phyloP scores from a whole-genome alignment of 1,284 basidiomycete species.

The Ceratobasidium sp. region DNA sequence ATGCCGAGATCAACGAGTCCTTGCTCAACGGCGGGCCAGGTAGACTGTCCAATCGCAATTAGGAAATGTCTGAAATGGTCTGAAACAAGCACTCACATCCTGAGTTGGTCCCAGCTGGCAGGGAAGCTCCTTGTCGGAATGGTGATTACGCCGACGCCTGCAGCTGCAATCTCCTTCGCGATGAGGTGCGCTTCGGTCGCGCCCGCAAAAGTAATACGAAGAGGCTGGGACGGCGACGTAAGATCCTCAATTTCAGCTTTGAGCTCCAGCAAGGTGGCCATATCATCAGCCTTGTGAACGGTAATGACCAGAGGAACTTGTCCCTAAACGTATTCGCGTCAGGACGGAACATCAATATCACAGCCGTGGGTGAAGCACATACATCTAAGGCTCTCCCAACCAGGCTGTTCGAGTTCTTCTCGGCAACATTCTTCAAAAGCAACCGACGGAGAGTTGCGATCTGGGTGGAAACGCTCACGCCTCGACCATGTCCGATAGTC shows the following conservation, averaged over 20 bases:
- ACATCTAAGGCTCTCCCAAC: neutral
- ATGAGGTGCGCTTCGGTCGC: slow-evolving; percentile 76
- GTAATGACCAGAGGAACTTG: slow-evolving; percentile 70
- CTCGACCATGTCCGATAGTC: slow-evolving; percentile 57
- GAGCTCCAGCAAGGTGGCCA: slow-evolving; percentile 73
- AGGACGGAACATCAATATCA: neutral
- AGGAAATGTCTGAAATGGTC: slow-evolving; percentile 38
- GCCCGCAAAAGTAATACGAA: slow-evolving; percentile 60
- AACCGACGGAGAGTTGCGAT: slow-evolving; percentile 70
- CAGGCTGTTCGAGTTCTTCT: neutral
- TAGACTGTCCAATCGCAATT: slow-evolving; percentile 52
- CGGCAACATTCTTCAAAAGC: slow-evolving; percentile 48
- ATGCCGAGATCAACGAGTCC: slow-evolving; percentile 65
- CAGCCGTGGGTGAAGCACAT: slow-evolving; percentile 60
- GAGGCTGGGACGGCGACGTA: neutral
- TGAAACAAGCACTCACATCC: slow-evolving; percentile 57
- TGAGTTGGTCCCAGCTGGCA: slow-evolving; percentile 67
- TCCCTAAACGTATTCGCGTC: slow-evolving; percentile 48
- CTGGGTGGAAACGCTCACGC: slow-evolving; percentile 67
- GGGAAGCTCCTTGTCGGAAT: slow-evolving; percentile 66
- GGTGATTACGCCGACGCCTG: slow-evolving; percentile 76
- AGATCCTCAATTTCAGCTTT: slow-evolving; percentile 70
- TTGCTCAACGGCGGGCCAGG: slow-evolving; percentile 76
- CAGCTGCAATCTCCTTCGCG: slow-evolving; percentile 71
- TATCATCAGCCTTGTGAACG: slow-evolving; percentile 72